Evolutionary conservation across 148 eudicot species (phyloP), one percentile per base, ranked within the genome.

Genomic region (Mesembryanthemum crystallinum): DNA sequence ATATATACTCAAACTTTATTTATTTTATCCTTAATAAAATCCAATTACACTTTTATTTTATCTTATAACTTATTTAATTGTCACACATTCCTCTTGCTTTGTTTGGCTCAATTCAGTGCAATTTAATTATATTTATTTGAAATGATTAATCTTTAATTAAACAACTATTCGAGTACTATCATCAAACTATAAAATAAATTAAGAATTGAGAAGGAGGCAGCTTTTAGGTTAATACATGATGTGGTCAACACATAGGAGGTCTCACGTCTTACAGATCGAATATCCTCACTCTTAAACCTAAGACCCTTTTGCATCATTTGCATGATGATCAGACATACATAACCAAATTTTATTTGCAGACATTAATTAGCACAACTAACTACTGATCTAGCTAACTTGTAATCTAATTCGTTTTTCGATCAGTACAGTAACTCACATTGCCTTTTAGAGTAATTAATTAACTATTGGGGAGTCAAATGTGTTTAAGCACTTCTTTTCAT

Each of bases 401-500:
- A 4, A 52, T 2, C n/a, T 4, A 52, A 17, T 8, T 45, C n/a
- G n/a, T n/a, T n/a, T n/a, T n/a, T n/a, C n/a, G n/a, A 52, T 52
- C 15, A 51, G 4, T 17, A n/a, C n/a, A n/a, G n/a, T n/a, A n/a
- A n/a, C n/a, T n/a, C n/a, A n/a, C n/a, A n/a, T n/a, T n/a, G n/a
- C n/a, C n/a, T n/a, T n/a, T n/a, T n/a, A n/a, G 20, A 15, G 21
- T 20, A 52, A 17, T 77, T 30, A 71, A 66, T 33, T 63, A 33
- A 35, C 21, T 71, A 71, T n/a, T 69, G 42, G 42, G 42, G 51
- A 55, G 55, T 78, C 51, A 28, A 33, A 77, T 71, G 63, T 69
- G 4, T n/a, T 35, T 35, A 10, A 64, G 66, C 78, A 68, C 78
- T 63, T 59, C 82, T 80, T 80, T 80, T 80, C 67, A 80, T 70